These are phyloP conservation scores for Hibiscus mutabilis DNA, from an alignment of 345 rosid genomes.

Conservation along the genomic window DNA sequence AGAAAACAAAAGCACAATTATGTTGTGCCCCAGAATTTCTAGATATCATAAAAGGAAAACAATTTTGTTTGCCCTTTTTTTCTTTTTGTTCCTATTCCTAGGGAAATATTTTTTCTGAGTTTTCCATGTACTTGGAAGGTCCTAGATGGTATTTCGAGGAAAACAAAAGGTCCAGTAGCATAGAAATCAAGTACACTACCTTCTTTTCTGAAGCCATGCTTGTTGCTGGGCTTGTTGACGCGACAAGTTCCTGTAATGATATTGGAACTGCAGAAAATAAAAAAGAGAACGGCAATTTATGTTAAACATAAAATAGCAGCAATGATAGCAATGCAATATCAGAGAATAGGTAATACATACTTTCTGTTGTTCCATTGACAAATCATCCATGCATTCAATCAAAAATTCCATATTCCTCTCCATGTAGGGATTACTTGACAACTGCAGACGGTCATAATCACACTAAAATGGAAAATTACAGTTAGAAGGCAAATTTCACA, in stretches of 20 bases:
- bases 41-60: not conserved
- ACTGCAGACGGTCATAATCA: slow-evolving; percentile 84
- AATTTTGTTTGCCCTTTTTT: not conserved
- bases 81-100: not conserved
- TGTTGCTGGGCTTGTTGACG: slow-evolving; percentile 99
- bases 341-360: slow-evolving; percentile 28
- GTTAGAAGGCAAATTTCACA: not conserved
- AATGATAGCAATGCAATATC: not conserved
- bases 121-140: not conserved
- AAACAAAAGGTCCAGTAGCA: not conserved
- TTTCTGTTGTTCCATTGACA: slow-evolving; percentile 88
- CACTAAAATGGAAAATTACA: slow-evolving; percentile 40
- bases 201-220: slow-evolving; percentile 98
- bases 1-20: not conserved
- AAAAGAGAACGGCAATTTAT: slow-evolving; percentile 4
- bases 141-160: not conserved
- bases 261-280: slow-evolving; percentile 59
- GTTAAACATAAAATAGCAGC: not conserved
- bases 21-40: slow-evolving; percentile 3
- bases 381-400: slow-evolving; percentile 97
- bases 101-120: not conserved
- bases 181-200: slow-evolving; percentile 28
- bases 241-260: slow-evolving; percentile 65
- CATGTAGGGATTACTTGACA: slow-evolving; percentile 72
- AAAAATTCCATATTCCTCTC: slow-evolving; percentile 92